Evolutionary conservation across 2,329 filamentous ascomycete species (phyloP).

Genomic region (Fusarium heterosporum): DNA sequence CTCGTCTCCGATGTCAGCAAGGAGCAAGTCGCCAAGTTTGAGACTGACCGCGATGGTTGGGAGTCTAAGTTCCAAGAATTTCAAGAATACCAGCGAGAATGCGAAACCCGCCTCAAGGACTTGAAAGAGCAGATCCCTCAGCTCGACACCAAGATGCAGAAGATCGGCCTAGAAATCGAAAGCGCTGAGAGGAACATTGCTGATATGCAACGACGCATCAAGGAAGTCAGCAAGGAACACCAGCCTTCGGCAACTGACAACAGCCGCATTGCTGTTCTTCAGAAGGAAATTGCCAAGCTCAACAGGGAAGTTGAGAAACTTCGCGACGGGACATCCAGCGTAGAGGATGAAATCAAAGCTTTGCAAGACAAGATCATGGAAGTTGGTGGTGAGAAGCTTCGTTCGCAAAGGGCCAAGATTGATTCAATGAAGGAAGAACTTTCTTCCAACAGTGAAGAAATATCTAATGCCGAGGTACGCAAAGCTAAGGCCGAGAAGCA

Average conservation of each 20-base stretch:
- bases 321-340: slow-evolving; percentile 84
- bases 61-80: slow-evolving; percentile 87
- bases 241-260: slow-evolving; percentile 85
- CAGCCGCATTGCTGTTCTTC: slow-evolving; percentile 74
- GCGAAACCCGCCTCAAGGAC: slow-evolving; percentile 78
- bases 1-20: slow-evolving; percentile 87
- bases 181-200: slow-evolving; percentile 85
- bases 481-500: slow-evolving; percentile 96
- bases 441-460: slow-evolving; percentile 80
- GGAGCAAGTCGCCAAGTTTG: slow-evolving; percentile 89
- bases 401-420: slow-evolving; percentile 89
- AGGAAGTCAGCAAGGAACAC: slow-evolving; percentile 85
- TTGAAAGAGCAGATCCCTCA: slow-evolving; percentile 83
- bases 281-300: slow-evolving; percentile 81
- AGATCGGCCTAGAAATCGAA: slow-evolving; percentile 87
- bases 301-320: slow-evolving; percentile 84
- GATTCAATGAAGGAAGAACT: slow-evolving; percentile 91
- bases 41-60: slow-evolving; percentile 84
- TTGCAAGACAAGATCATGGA: slow-evolving; percentile 99
- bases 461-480: slow-evolving; percentile 86
- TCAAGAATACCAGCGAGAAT: slow-evolving; percentile 83
- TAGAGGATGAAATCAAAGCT: slow-evolving; percentile 92
- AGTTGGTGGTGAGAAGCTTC: slow-evolving; percentile 91
- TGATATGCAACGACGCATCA: slow-evolving; percentile 85
- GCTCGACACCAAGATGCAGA: slow-evolving; percentile 91